Percentiles rank a stretch among this genome's conserved stretches.
These are phyloP conservation scores for Colletotrichum tofieldiae DNA, from an alignment of 2,329 filamentous ascomycete species.

Conservation along the genomic window DNA sequence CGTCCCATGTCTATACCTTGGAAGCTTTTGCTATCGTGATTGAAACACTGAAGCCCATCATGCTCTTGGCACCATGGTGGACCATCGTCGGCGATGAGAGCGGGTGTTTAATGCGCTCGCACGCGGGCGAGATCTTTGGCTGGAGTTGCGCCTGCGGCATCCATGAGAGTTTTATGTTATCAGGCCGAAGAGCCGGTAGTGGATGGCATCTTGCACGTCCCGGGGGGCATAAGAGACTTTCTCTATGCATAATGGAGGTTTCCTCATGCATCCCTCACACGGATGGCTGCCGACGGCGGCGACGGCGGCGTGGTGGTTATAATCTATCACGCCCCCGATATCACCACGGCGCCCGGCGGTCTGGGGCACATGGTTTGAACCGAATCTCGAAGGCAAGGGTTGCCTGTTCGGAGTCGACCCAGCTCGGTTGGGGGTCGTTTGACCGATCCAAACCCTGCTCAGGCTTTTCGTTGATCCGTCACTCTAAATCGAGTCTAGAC, in stretches of 20 bases:
- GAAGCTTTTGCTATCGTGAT: neutral
- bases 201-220: neutral
- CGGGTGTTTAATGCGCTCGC: conserved; percentile 1
- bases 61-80: neutral
- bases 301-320: neutral
- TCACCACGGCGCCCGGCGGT: neutral
- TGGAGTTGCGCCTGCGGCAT: neutral
- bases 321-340: neutral
- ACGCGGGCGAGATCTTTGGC: neutral
- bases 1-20: neutral
- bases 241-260: neutral
- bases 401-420: neutral
- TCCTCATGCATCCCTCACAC: neutral
- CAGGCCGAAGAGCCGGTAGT: no score
- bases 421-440: conserved; percentile 5
- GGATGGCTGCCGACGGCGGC: neutral
- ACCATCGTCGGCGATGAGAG: neutral
- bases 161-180: no score
- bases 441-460: neutral
- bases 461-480: neutral
- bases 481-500: conserved; percentile 7
- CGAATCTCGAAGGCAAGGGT: neutral
- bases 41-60: conserved; percentile 30
- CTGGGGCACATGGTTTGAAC: neutral
- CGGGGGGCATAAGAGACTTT: neutral